These are phyloP conservation scores for Penicillium desertorum DNA, from an alignment of 495 filamentous ascomycete species.

Conservation along the genomic window DNA sequence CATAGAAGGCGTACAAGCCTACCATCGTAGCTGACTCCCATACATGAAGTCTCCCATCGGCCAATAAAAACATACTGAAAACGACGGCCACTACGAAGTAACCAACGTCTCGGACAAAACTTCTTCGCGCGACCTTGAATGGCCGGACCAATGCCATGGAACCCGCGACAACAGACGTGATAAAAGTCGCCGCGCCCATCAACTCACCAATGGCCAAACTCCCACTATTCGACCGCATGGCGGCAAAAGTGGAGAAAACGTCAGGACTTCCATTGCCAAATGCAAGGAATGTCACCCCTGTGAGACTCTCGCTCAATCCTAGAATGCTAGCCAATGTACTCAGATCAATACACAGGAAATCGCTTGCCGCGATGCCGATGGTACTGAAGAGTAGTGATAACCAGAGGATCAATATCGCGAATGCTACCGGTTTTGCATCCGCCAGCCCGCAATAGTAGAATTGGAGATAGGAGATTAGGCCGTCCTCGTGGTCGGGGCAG, in stretches of 20 bases:
- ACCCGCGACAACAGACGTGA: constrained; percentile 95
- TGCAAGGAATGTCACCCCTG: constrained; percentile 94
- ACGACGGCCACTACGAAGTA: constrained; percentile 88
- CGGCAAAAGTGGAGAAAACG: constrained; percentile 97
- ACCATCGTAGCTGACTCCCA: constrained; percentile 95
- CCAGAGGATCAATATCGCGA: constrained; percentile 76
- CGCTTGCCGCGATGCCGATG: constrained; percentile 96
- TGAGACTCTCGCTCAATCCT: constrained; percentile 92
- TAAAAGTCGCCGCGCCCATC: constrained; percentile 93
- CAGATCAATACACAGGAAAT: constrained; percentile 97
- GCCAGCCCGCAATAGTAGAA: constrained; percentile 87
- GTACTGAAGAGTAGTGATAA: constrained; percentile 90
- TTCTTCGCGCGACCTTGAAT: constrained; percentile 83
- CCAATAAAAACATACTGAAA: constrained; percentile 85
- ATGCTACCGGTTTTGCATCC: constrained; percentile 70
- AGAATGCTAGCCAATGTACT: constrained; percentile 85
- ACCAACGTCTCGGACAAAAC: constrained; percentile 87
- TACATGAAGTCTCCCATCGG: constrained; percentile 76
- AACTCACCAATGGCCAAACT: constrained; percentile 95
- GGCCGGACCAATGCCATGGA: constrained; percentile 95
- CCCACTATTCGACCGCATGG: constrained; percentile 94
- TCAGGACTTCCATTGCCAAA: constrained; percentile 99
- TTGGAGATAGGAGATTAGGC: constrained; percentile 81
- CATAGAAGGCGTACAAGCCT: constrained; percentile 87
- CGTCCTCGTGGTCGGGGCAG: constrained; percentile 87